Base-by-base conservation (phyloP, 352 stramenopile species). In the Pythium utonaiense region DNA sequence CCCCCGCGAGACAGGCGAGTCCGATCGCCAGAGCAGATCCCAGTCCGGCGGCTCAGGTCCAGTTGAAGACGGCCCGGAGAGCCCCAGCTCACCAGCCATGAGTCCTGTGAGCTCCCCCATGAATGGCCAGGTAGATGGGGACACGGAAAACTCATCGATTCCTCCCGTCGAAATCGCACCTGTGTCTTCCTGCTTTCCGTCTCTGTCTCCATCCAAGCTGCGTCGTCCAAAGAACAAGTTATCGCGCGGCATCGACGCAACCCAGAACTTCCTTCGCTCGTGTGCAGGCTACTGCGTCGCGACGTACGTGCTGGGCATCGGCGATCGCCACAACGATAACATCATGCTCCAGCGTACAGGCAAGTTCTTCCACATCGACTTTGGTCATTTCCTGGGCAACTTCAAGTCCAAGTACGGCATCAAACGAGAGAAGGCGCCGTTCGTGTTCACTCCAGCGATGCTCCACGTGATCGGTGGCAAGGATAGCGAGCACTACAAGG, bases 291-390 rank as follows among this genome's bases (percentile, higher is more conserved):
- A 98, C 70, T 97, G 89, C 54, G 93, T 98, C 2, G 90, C 92
- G 10, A 97, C 91, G 16, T 98, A 96, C 62, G 88, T 98, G 4
- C 63, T 98, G 14, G 93, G 94, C 28, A 93, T 98, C 33, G 93
- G 93, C 8, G 93, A 98, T 55, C 86, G 93, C 7, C 93, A 98
- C 73, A 97, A 96, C 62, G 93, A 98, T 68, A 98, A 98, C 66
- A 84, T 98, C 52, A 98, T 98, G 95, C 70, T 98, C 45, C 96
- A 96, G 63, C 77, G 79, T 17, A 87, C 92, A 6, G 95, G 95
- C 0, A 96, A 95, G 60, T 83, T 98, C 22, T 98, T 98, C 71
- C 95, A 98, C 81, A 98, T 98, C 52, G 95, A 98, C 55, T 98
- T 98, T 64, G 95, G 95, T 1, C 93, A 98, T 63, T 97, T 98